Evolutionary conservation across 768 basidiomycete genomes (phyloP).

Genomic region (Boletus barrowsii): DNA sequence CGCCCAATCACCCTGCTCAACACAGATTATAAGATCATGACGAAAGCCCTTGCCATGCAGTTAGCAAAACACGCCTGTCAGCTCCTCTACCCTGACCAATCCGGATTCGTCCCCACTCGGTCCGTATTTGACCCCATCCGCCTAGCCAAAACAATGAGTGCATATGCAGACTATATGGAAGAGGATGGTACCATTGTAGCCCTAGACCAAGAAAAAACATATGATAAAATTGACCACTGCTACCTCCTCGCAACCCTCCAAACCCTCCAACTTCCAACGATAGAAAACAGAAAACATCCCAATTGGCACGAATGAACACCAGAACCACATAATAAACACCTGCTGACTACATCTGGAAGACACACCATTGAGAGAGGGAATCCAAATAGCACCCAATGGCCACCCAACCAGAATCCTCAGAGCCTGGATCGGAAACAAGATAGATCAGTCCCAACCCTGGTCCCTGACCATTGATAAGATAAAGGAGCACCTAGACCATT

Average conservation of each 20-base stretch:
- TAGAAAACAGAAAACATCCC: too few species aligned
- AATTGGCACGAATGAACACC: too few species aligned
- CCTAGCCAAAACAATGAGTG: constrained; percentile 24
- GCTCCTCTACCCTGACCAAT: constrained; percentile 24
- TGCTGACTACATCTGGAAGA: too few species aligned
- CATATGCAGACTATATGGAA: constrained; percentile 12
- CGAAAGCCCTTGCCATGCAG: constrained; percentile 18
- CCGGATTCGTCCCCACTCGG: constrained; percentile 34
- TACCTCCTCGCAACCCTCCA: constrained; percentile 16
- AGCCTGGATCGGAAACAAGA: too few species aligned
- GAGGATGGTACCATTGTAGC: constrained; percentile 27
- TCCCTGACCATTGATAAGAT: too few species aligned
- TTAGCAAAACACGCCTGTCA: constrained; percentile 18
- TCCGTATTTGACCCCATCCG: constrained; percentile 33
- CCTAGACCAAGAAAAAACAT: constrained; percentile 39
- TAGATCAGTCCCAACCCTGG: too few species aligned
- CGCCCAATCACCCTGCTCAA: constrained; percentile 33
- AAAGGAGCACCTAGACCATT: too few species aligned
- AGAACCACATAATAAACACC: too few species aligned
- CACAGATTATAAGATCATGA: constrained; percentile 18
- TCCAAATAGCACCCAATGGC: too few species aligned
- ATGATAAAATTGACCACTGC: constrained; percentile 34
- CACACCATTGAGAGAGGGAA: too few species aligned
- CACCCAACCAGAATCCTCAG: too few species aligned
- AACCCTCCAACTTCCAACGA: not conserved